Evolutionary conservation across 768 basidiomycete species (phyloP).

Genomic region (Rhodotorula sphaerocarpa): DNA sequence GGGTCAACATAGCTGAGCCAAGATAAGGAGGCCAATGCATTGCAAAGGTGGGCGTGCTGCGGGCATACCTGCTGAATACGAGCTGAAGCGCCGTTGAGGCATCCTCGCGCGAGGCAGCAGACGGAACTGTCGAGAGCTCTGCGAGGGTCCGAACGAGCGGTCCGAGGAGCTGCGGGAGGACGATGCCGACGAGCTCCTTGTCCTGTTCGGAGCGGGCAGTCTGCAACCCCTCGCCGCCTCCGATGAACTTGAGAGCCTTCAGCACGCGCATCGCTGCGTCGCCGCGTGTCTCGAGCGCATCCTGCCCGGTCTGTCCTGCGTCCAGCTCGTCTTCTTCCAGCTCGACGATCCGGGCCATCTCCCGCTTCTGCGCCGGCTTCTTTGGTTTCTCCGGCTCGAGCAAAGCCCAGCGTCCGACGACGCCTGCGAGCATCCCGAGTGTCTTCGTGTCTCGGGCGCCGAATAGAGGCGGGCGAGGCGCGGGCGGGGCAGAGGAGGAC

Average conservation of each 20-base stretch:
- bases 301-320: neutral
- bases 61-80: constrained; percentile 1
- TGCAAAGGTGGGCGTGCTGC: neutral
- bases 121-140: neutral
- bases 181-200: constrained; percentile 5
- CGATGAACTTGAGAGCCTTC: neutral
- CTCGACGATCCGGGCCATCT: constrained; percentile 1
- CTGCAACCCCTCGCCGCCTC: too few relatives aligned
- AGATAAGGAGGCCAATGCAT: neutral
- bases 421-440: constrained; percentile 4
- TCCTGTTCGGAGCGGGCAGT: too few relatives aligned
- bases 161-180: constrained; percentile 3
- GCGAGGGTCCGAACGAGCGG: constrained; percentile 3
- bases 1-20: rapidly evolving
- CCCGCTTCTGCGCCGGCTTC: neutral
- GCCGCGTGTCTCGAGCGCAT: too few relatives aligned
- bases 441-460: constrained; percentile 12
- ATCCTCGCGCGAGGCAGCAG: neutral
- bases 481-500: neutral
- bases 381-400: neutral
- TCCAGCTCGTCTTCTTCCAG: neutral
- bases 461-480: constrained; percentile 7
- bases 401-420: constrained; percentile 23
- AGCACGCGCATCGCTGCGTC: neutral
- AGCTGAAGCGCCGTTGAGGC: neutral